Percentiles rank a stretch among this genome's conserved stretches.
These are phyloP conservation scores for Fraxinus dipetala DNA, from an alignment of 305 asterid species.

Conservation along the genomic window DNA sequence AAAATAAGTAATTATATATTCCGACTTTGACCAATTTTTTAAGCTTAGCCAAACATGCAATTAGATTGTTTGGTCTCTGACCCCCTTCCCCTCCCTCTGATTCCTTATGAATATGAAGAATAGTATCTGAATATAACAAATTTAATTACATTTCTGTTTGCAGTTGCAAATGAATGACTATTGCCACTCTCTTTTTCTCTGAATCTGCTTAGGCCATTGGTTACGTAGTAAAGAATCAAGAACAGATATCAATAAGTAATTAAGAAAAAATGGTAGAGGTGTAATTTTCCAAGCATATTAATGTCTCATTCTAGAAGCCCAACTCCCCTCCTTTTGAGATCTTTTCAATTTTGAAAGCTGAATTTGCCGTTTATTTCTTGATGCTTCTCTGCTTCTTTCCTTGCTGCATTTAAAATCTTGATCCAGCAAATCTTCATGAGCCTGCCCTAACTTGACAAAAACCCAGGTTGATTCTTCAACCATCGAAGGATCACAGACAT, in stretches of 20 bases:
- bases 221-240: not conserved
- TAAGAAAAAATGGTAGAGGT: not conserved
- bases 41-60: not conserved
- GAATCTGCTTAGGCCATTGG: not conserved
- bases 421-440: slow-evolving; percentile 26
- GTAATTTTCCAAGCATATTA: not conserved
- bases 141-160: not conserved
- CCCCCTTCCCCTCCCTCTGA: not conserved
- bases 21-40: not conserved
- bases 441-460: slow-evolving; percentile 35
- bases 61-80: not conserved
- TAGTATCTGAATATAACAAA: not conserved
- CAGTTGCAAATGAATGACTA: not conserved
- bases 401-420: slow-evolving; percentile 3
- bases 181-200: not conserved
- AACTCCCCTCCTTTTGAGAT: slow-evolving; percentile 28
- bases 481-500: slow-evolving; percentile 32
- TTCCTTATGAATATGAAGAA: not conserved
- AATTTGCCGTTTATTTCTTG: slow-evolving; percentile 26
- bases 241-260: too few relatives aligned
- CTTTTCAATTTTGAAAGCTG: slow-evolving; percentile 32
- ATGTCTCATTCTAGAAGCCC: slow-evolving; percentile 20
- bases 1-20: not conserved
- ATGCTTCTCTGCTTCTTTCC: not conserved
- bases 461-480: slow-evolving; percentile 29